Evolutionary conservation across 805 yeast genomes (phyloP), one percentile per base, ranked within the genome.

Genomic region (Yamadazyma phyllophila): DNA sequence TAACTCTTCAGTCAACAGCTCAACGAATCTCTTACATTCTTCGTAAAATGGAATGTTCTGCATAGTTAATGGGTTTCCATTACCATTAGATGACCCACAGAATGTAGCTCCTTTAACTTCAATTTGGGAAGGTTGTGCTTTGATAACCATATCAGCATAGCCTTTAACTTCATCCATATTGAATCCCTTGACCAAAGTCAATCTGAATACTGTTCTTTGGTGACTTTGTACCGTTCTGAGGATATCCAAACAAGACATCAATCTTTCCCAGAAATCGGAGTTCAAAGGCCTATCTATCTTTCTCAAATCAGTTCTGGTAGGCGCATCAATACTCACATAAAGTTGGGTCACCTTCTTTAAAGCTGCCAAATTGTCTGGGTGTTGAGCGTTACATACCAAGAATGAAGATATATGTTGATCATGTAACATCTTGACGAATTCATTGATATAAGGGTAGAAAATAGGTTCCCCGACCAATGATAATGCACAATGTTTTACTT

Each of bases 51-150:
- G 97, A 46, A 91, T 94, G 59, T 90, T 90, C 61, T 90, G 92
- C 97, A 90, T 90, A 2, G 97, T 89, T 53, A 90, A 72, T 39
- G 96, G 91, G 59, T 90, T 88, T 29, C 94, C 91, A 61, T 88
- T 86, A 38, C 84, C 88, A 45, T 69, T 69, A 10, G 96, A 85
- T 0, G 95, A 85, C 0, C 97, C 97, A 71, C 97, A 89, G 68
- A 88, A 90, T 0, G 97, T 90, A 10, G 96, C 97, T 45, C 97
- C 97, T 66, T 90, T 90, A 49, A 90, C 85, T 65, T 90, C 97
- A 48, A 90, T 85, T 56, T 90, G 87, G 36, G 96, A 83, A 2
- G 97, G 97, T 48, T 71, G 67, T 2, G 90, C 97, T 45, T 82
- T 76, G 48, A 77, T 85, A 14, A 91, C 94, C 74, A 91, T 74